A percentile compares a stretch with the other conserved stretches of the same genome.
These are phyloP conservation scores for Cyphellophora attinorum DNA, from an alignment of 2,329 filamentous ascomycete species.

Conservation along the genomic window DNA sequence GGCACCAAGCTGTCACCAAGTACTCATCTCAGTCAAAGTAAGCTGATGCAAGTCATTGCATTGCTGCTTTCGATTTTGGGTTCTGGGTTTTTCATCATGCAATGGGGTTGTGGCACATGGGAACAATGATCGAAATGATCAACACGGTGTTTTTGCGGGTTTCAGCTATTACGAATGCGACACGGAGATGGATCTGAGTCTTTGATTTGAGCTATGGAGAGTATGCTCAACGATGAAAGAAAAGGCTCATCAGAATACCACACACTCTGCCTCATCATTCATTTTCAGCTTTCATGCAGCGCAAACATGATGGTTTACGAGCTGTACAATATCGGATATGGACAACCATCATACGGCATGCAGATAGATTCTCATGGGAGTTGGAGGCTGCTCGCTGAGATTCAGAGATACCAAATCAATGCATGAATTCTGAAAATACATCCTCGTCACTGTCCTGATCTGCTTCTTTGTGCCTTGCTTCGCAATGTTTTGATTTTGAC, in stretches of 20 bases:
- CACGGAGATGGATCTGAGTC: conserved; percentile 11
- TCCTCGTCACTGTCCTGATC: background rate
- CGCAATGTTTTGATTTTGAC: conserved; percentile 8
- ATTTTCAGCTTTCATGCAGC: conserved; percentile 2
- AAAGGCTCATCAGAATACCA: too few species aligned
- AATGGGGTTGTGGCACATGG: conserved; percentile 27
- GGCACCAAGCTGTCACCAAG: conserved; percentile 99
- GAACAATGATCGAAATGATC: conserved; percentile 17
- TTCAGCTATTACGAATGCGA: conserved; percentile 14
- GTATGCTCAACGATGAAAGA: too few species aligned
- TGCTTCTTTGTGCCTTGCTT: background rate
- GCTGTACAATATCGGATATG: too few species aligned
- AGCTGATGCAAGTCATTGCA: conserved; percentile 47
- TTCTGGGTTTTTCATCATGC: conserved; percentile 26
- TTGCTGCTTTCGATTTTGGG: conserved; percentile 24
- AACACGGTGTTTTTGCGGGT: conserved; percentile 32
- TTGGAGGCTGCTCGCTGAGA: background rate
- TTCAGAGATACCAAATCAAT: conserved; percentile 13
- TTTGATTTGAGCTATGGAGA: too few species aligned
- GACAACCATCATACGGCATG: too few species aligned
- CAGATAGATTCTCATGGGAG: too few species aligned
- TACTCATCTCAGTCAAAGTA: conserved; percentile 89
- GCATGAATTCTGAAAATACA: conserved; percentile 16
- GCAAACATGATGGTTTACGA: too few species aligned
- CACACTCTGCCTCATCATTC: too few species aligned